Conservation (phyloP, 768 basidiomycete genomes). For the Pleurotus giganteus region DNA sequence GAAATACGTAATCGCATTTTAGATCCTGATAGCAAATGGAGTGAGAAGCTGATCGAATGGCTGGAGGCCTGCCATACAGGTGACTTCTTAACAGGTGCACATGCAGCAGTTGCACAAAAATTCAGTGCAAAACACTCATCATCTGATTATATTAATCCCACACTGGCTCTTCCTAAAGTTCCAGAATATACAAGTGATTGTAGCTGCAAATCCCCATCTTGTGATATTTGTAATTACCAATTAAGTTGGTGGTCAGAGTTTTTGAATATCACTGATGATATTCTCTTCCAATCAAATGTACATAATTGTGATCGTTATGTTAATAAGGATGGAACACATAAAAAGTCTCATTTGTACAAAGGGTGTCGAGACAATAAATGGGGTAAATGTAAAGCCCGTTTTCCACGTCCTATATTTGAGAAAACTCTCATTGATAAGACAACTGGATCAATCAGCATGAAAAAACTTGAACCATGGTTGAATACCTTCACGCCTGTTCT, state of each 20-base stretch:
- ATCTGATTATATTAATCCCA: too few species aligned
- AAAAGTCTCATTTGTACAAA: slow-evolving; percentile 3
- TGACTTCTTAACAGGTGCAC: slow-evolving; percentile 1
- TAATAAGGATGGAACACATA: background rate
- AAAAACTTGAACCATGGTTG: slow-evolving; percentile 5
- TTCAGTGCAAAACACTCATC: too few species aligned
- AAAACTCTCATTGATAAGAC: background rate
- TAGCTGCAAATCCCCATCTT: too few species aligned
- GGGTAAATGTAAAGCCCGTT: slow-evolving; percentile 28
- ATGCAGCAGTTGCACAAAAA: background rate
- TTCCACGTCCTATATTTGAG: slow-evolving; percentile 24
- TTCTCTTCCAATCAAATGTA: slow-evolving; percentile 4
- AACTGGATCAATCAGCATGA: background rate
- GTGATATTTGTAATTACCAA: background rate
- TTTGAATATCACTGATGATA: background rate
- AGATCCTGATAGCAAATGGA: slow-evolving; percentile 14
- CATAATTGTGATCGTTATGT: slow-evolving; percentile 1
- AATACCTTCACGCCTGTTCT: slow-evolving; percentile 5
- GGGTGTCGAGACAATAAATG: slow-evolving; percentile 26
- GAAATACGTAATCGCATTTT: slow-evolving; percentile 28
- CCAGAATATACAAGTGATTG: background rate
- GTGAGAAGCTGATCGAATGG: slow-evolving; percentile 8
- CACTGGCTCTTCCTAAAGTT: background rate
- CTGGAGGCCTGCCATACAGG: slow-evolving; percentile 14
- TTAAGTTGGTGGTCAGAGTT: background rate